Percentiles rank a stretch among this genome's conserved stretches.
Conservation (phyloP, 2,329 filamentous ascomycete species). For the Drechslerella coelobrocha region DNA sequence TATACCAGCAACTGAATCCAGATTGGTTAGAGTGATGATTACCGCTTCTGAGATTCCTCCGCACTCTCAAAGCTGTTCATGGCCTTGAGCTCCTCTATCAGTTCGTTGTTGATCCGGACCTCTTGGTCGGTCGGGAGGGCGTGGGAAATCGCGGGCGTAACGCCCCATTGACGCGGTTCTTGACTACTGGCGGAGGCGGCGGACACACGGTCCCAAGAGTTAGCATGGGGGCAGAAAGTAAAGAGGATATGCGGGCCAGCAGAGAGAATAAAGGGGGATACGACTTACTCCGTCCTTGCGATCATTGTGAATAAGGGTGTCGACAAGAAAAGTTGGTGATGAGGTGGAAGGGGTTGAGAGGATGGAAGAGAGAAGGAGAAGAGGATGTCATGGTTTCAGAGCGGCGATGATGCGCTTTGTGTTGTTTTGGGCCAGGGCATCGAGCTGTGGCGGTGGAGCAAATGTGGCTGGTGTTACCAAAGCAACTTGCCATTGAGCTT, state of each 20-base stretch:
- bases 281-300: not conserved
- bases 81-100: constrained; percentile 81
- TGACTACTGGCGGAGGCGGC: constrained; percentile 14
- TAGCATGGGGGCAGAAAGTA: constrained; percentile 1
- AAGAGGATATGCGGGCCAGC: not conserved
- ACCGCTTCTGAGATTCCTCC: constrained; percentile 84
- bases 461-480: not conserved
- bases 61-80: constrained; percentile 91
- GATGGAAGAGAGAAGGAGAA: constrained; percentile 13
- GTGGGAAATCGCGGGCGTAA: constrained; percentile 83
- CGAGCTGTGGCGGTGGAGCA: not conserved
- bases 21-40: constrained; percentile 51
- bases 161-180: constrained; percentile 65
- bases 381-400: constrained; percentile 1
- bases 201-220: constrained; percentile 1
- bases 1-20: constrained; percentile 5
- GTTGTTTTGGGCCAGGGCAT: not conserved
- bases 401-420: constrained; percentile 7
- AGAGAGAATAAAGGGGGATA: not conserved
- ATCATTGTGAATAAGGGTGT: not conserved
- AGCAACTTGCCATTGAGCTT: not conserved
- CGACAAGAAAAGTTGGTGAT: not conserved
- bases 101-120: constrained; percentile 74
- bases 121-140: constrained; percentile 78
- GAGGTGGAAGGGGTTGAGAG: constrained; percentile 11